A percentile compares a stretch with the other conserved stretches of the same genome.
phyloP scores from a whole-genome alignment of 208 protist species.

The Naegleria lovaniensis region DNA sequence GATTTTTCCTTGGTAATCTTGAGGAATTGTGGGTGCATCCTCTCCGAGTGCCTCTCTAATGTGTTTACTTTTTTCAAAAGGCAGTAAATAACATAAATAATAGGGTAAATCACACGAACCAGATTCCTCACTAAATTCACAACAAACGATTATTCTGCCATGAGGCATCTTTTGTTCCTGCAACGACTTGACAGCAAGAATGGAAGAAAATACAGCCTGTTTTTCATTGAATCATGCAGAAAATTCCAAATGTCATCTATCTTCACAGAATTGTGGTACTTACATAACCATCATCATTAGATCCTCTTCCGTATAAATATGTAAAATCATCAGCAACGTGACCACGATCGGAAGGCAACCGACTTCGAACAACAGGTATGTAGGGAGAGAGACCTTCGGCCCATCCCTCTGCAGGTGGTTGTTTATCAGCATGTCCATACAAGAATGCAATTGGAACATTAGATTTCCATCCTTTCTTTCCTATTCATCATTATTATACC shows the following conservation, averaged over 20 bases:
- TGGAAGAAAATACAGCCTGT: slow-evolving; percentile 49
- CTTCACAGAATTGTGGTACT: background rate
- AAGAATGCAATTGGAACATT: slow-evolving; percentile 56
- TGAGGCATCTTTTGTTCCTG: slow-evolving; percentile 70
- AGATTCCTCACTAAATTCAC: slow-evolving; percentile 82
- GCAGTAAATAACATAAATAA: slow-evolving; percentile 51
- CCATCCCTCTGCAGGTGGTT: slow-evolving; percentile 83
- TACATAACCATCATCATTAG: slow-evolving; percentile 76
- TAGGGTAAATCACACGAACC: slow-evolving; percentile 69
- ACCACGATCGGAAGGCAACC: slow-evolving; percentile 43
- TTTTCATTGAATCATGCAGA: too few relatives aligned
- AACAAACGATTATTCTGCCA: slow-evolving; percentile 66
- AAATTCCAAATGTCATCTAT: too few relatives aligned
- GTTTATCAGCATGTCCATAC: slow-evolving; percentile 94
- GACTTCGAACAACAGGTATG: slow-evolving; percentile 61
- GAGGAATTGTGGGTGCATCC: background rate
- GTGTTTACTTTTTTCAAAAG: background rate
- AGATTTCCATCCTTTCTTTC: background rate
- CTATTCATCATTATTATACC: background rate
- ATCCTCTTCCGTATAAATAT: slow-evolving; percentile 72
- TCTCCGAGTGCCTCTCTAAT: background rate
- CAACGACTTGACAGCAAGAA: slow-evolving; percentile 61
- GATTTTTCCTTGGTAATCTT: background rate
- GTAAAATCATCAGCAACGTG: background rate
- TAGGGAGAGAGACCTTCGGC: slow-evolving; percentile 70